Base-by-base conservation (phyloP, 768 basidiomycete genomes). In the Suillus subaureus region DNA sequence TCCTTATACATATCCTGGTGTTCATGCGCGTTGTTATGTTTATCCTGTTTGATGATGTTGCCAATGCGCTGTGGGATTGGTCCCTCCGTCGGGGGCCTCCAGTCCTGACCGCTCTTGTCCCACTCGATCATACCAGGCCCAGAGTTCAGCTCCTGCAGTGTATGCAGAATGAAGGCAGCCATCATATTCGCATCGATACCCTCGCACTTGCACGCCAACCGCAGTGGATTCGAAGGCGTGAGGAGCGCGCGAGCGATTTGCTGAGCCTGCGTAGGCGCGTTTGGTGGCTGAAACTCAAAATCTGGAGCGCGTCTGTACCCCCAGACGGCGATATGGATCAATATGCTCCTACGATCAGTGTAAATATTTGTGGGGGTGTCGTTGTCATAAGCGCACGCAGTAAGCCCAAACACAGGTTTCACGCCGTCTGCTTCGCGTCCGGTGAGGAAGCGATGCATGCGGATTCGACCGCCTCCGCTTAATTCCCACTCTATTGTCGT, bases 321-420 rank as follows among this genome's bases (percentile, higher is more conserved):
- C 21, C 84, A 74, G 13, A 71, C 72, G 0, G 88, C 87, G 6
- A 79, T 79, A 31, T 76, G 77, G 61, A 89, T 83, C 26, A 88
- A 76, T 58, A 89, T 86, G 1, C 82, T 77, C 12, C 86, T 87
- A 67, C 40, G 31, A 49, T 51, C 33, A 51, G 39, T 26, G 21
- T 16, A 16, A 55, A 43, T 62, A 21, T 55, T 57, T 39, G 7
- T 54, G 31, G 42, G 61, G 2, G 37, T 18, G 47, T 15, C 45
- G 7, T 56, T 26, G 8, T 39, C 43, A 40, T 31, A 28, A 4
- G 33, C 23, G 31, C 74, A 96, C 93, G 94, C 88, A 35, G 94
- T 97, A 11, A 97, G 77, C 9, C 94, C 94, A 69, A 88, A 93
- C 0, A 96, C 86, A n/a, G 94, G 94, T 71, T 94, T 96, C 16